Conservation (phyloP, 1,139 yeast genomes). For the Nakaseomyces delphensis region DNA sequence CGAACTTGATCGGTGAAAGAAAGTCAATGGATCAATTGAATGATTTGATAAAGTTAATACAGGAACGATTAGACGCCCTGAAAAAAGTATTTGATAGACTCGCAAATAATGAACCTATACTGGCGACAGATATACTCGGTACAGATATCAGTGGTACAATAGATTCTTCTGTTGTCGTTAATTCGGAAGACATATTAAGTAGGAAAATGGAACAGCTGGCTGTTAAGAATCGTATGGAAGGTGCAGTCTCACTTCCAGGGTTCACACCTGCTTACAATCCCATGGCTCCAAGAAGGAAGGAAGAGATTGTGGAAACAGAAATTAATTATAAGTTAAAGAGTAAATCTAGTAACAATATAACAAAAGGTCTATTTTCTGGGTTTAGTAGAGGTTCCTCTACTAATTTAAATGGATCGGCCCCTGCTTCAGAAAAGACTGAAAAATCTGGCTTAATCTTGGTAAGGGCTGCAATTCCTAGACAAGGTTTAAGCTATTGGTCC, state of each 20-base stretch:
- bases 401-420: constrained; percentile 5
- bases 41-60: constrained; percentile 13
- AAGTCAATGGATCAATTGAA: constrained; percentile 15
- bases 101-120: constrained; percentile 15
- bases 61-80: constrained; percentile 19
- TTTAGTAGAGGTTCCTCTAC: constrained; percentile 10
- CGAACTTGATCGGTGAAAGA: constrained; percentile 19
- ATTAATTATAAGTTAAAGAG: constrained; percentile 15
- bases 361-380: constrained; percentile 17
- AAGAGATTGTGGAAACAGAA: constrained; percentile 13
- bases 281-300: constrained; percentile 6
- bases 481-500: constrained; percentile 32
- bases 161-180: constrained; percentile 13
- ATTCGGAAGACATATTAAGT: constrained; percentile 17
- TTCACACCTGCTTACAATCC: constrained; percentile 7
- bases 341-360: constrained; percentile 14
- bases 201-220: constrained; percentile 20
- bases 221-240: constrained; percentile 14
- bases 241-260: constrained; percentile 2
- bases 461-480: constrained; percentile 17
- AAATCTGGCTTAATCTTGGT: constrained; percentile 20
- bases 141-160: constrained; percentile 21
- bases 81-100: constrained; percentile 16
- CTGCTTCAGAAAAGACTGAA: constrained; percentile 7
- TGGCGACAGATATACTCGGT: constrained; percentile 16